Conservation (phyloP, 176 grass and related monocot genomes). For the Eremochloa ophiuroides region DNA sequence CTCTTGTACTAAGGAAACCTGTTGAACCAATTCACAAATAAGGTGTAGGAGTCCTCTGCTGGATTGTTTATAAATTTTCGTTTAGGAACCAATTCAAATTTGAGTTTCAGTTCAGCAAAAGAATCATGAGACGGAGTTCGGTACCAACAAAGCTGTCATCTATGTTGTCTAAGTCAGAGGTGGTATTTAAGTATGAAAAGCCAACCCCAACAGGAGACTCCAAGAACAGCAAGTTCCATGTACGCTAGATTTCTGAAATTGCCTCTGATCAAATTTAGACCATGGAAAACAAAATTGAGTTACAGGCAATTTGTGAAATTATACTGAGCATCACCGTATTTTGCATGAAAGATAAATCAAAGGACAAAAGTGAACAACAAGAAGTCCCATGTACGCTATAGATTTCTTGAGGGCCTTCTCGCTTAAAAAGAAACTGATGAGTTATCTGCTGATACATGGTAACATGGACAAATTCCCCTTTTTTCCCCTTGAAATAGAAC, state of each 20-base stretch:
- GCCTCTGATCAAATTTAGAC: conserved; percentile 11
- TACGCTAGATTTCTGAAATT: too few relatives aligned
- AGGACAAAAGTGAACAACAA: neutral
- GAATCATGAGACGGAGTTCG: neutral
- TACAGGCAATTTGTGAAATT: neutral
- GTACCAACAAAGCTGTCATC: conserved; percentile 33
- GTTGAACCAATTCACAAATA: conserved; percentile 37
- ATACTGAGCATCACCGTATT: neutral
- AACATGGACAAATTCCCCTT: neutral
- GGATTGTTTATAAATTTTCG: neutral
- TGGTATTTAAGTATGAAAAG: conserved; percentile 40
- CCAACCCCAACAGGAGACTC: conserved; percentile 45
- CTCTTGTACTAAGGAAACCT: conserved; percentile 40
- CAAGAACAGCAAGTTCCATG: conserved; percentile 33
- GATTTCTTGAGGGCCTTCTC: neutral
- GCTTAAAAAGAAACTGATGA: neutral
- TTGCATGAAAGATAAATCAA: neutral
- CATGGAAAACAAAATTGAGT: neutral
- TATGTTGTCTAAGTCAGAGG: conserved; percentile 20
- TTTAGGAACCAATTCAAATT: neutral
- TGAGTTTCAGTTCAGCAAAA: neutral
- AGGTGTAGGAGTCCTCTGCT: conserved; percentile 35
- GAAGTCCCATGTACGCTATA: too few relatives aligned
- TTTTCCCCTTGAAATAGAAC: neutral
- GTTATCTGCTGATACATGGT: neutral